Evolutionary conservation across 495 filamentous ascomycete genomes (phyloP), one percentile per base, ranked within the genome.

Genomic region (Hypoxylon fuscum): DNA sequence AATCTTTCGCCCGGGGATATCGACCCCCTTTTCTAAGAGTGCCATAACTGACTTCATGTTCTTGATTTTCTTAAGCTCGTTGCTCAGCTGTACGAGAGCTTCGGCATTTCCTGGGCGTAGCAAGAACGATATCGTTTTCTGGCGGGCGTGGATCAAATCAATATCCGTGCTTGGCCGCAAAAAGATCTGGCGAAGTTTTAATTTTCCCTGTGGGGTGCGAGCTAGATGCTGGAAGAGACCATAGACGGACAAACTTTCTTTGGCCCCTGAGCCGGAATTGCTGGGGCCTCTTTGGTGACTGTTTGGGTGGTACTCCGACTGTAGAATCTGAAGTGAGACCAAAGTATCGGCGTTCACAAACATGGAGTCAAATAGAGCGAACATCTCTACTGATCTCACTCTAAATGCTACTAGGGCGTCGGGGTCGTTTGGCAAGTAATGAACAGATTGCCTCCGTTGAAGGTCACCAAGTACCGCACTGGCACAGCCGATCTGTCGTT

Each of bases 181-280:
- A 60, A 98, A 96, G 62, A 91, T 90, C 66, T 92, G 89, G 17
- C 90, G 87, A 3, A 98, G 81, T 43, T 83, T 85, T 20, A 77
- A 71, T 65, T 88, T 91, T 1, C 96, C 95, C 64, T 97, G 91
- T 5, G 91, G 87, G 1, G 91, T 96, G 27, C 82, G 84, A 37
- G 96, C 90, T 55, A 94, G 78, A 34, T 88, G 81, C 38, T 88
- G 85, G 59, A 96, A 92, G 10, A 96, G 79, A 3, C 93, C 95
- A 61, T 90, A 96, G 1, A 98, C 74, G 1, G 93, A 97, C n/a
- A 97, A 82, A 6, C 87, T 89, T 72, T 97, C 92, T 71, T 97
- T 97, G 0, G 88, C 84, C 11, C 88, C 88, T 0, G 88, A 88
- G 6, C 82, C 80, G 5, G 83, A 86, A 59, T 76, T 86, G 9